Evolutionary conservation across 1,139 yeast species (phyloP).

Genomic region (Zygosaccharomyces pseudobailii): DNA sequence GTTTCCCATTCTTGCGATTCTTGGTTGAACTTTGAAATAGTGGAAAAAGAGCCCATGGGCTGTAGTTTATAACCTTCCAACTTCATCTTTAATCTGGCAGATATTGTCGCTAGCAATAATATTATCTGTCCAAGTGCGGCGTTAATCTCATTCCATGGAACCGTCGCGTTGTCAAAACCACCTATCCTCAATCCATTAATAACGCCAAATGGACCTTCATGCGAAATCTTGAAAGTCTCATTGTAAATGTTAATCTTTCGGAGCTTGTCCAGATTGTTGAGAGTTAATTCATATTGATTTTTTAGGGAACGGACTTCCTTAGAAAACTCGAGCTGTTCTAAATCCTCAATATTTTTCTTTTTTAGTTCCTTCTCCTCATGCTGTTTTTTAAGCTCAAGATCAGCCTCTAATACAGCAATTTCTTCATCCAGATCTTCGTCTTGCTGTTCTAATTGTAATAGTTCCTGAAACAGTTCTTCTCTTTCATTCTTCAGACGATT

Average conservation of each 20-base stretch:
- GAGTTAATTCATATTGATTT: conserved; percentile 55
- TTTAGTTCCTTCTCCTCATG: conserved; percentile 45
- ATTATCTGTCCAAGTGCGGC: conserved; percentile 89
- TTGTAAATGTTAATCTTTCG: conserved; percentile 75
- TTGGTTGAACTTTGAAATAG: conserved; percentile 55
- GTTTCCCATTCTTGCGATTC: conserved; percentile 33
- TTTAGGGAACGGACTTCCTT: conserved; percentile 57
- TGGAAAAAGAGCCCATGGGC: conserved; percentile 84
- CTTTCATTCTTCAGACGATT: conserved; percentile 39
- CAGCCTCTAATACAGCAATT: conserved; percentile 43
- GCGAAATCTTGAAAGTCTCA: conserved; percentile 76
- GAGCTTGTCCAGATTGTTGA: conserved; percentile 62
- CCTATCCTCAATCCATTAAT: conserved; percentile 85
- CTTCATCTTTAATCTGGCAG: conserved; percentile 51
- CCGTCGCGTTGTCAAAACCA: conserved; percentile 46
- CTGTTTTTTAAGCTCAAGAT: conserved; percentile 37
- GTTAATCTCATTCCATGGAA: conserved; percentile 89
- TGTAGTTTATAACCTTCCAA: conserved; percentile 59
- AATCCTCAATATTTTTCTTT: conserved; percentile 48
- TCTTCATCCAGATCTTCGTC: conserved; percentile 40
- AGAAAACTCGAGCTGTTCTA: conserved; percentile 45
- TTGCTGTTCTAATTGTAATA: conserved; percentile 35
- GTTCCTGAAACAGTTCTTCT: conserved; percentile 34
- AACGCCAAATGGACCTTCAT: conserved; percentile 79
- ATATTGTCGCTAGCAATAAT: conserved; percentile 60